Percentiles rank a stretch among this genome's conserved stretches.
These are phyloP conservation scores for Erigeron canadensis DNA, from an alignment of 129 eudicot genomes.

Conservation along the genomic window DNA sequence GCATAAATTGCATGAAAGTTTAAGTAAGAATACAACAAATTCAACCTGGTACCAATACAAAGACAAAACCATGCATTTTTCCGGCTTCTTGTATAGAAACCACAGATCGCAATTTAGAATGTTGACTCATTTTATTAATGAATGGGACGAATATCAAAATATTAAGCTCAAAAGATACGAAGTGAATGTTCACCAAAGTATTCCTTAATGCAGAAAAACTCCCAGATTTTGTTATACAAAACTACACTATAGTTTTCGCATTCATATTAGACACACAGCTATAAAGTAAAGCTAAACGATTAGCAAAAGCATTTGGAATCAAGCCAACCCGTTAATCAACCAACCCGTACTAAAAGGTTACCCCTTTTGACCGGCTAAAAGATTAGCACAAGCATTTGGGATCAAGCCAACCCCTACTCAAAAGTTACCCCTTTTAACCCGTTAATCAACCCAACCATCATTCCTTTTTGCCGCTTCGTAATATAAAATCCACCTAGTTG, in stretches of 20 bases:
- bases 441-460: no score
- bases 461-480: background rate
- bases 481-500: background rate
- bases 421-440: background rate
- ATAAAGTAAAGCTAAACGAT: no score
- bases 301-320: background rate
- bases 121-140: no score
- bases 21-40: background rate
- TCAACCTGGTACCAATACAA: background rate
- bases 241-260: no score
- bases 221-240: no score
- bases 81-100: background rate
- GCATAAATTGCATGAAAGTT: conserved; percentile 31
- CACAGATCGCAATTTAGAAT: background rate
- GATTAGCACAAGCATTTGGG: background rate
- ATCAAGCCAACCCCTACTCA: background rate
- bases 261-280: no score
- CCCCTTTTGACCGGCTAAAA: background rate
- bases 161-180: no score
- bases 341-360: background rate
- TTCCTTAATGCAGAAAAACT: no score
- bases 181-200: no score
- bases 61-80: background rate
- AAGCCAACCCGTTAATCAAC: no score
- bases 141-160: no score